phyloP scores from a whole-genome alignment of 2,329 filamentous ascomycete genomes.

The Biscogniauxia sp. region DNA sequence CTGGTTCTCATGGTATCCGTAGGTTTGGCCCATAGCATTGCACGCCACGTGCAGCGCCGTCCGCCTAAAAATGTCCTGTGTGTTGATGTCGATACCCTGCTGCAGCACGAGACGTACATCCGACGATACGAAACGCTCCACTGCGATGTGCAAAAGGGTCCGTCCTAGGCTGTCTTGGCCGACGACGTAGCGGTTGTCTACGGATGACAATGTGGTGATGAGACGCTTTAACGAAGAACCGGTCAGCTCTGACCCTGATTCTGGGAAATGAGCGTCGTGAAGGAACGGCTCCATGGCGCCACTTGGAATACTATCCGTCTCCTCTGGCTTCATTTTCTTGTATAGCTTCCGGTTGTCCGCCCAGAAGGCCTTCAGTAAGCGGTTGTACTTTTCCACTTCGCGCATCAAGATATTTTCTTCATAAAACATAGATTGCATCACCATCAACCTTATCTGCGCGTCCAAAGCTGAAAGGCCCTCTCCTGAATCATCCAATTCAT shows the following conservation, averaged over 20 bases:
- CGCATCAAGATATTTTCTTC: background rate
- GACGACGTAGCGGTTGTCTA: background rate
- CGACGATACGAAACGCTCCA: background rate
- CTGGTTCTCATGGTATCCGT: too few relatives aligned
- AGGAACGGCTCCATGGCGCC: background rate
- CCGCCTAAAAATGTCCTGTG: background rate
- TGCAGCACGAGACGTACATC: background rate
- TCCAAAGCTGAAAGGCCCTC: background rate
- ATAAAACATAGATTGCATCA: background rate
- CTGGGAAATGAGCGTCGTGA: background rate
- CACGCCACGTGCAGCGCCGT: background rate
- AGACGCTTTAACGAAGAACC: too few relatives aligned
- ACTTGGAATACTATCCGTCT: background rate
- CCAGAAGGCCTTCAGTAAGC: background rate
- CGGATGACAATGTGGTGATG: too few relatives aligned
- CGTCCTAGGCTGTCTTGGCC: background rate
- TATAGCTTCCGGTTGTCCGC: background rate
- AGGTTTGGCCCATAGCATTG: too few relatives aligned
- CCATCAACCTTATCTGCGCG: background rate
- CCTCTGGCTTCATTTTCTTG: background rate
- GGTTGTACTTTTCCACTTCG: background rate
- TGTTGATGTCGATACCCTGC: background rate
- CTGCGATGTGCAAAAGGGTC: background rate
- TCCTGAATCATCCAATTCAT: background rate
- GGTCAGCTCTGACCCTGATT: too few relatives aligned